These are phyloP conservation scores for Sugiyamaella grinbergsii DNA, from an alignment of 1,139 yeast species.

Conservation along the genomic window DNA sequence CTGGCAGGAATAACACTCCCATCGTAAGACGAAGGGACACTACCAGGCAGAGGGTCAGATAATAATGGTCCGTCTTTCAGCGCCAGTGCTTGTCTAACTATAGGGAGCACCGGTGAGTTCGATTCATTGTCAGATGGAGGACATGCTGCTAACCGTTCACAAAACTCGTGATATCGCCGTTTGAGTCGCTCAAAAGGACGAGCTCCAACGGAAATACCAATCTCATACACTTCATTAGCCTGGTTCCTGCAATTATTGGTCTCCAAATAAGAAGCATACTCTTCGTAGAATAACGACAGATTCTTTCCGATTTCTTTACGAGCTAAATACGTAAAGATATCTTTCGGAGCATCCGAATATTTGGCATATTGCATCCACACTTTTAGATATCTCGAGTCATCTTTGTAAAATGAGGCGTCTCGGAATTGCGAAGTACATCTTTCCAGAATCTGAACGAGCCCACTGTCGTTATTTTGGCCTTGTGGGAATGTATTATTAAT, in stretches of 20 bases:
- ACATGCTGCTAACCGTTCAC: constrained; percentile 42
- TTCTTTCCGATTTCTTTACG: constrained; percentile 71
- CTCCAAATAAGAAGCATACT: constrained; percentile 71
- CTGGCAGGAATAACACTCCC: constrained; percentile 14
- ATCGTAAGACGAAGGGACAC: constrained; percentile 1
- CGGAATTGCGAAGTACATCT: constrained; percentile 70
- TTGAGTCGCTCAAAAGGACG: constrained; percentile 62
- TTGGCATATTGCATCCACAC: constrained; percentile 79
- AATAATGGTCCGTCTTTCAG: constrained; percentile 21
- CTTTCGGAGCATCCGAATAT: constrained; percentile 70
- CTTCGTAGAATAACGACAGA: constrained; percentile 76
- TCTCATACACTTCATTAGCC: constrained; percentile 63
- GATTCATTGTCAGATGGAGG: constrained; percentile 43
- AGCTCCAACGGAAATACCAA: constrained; percentile 64
- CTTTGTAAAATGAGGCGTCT: constrained; percentile 66
- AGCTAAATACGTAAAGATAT: constrained; percentile 70
- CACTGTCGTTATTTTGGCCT: constrained; percentile 68
- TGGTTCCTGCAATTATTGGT: constrained; percentile 52
- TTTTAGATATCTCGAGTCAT: constrained; percentile 76
- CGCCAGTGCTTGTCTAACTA: constrained; percentile 34
- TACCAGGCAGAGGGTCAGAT: neutral
- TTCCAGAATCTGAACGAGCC: constrained; percentile 66
- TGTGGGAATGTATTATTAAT: constrained; percentile 65
- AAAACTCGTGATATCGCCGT: constrained; percentile 54
- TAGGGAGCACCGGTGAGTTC: constrained; percentile 39